Percentiles rank a stretch among this genome's conserved stretches.
Conservation (phyloP, 352 stramenopile genomes). For the Aphanomyces cochlioides region DNA sequence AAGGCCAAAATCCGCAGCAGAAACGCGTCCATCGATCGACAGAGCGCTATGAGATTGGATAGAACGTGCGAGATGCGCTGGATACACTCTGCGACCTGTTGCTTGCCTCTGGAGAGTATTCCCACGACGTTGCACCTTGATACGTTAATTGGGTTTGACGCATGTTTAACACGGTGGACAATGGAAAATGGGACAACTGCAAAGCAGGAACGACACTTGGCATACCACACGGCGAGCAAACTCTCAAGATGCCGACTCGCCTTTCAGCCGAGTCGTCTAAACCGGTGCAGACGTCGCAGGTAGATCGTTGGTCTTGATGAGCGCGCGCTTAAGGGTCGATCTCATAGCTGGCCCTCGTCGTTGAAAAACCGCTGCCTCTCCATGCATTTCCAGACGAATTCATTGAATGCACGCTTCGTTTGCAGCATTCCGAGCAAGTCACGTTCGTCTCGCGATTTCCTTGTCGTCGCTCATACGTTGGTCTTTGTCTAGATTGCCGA, state of each 20-base stretch:
- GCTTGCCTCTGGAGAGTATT: too few species aligned
- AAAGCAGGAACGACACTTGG: constrained; percentile 7
- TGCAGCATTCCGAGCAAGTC: constrained; percentile 9
- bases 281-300: neutral
- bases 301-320: neutral
- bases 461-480: neutral
- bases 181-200: neutral
- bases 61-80: too few species aligned
- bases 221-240: neutral
- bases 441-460: neutral
- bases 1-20: too few species aligned
- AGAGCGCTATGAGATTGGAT: too few species aligned
- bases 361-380: neutral
- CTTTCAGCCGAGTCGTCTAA: neutral
- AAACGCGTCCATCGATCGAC: too few species aligned
- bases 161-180: too few species aligned
- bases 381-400: constrained; percentile 21
- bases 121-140: too few species aligned
- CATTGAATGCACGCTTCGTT: constrained; percentile 17
- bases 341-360: constrained; percentile 7
- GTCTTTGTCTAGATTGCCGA: neutral
- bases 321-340: neutral
- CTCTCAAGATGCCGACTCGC: neutral
- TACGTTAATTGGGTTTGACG: constrained; percentile 1
- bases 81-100: too few species aligned